Base-by-base conservation (phyloP, 257 asterid genomes). In the Lycium barbarum region DNA sequence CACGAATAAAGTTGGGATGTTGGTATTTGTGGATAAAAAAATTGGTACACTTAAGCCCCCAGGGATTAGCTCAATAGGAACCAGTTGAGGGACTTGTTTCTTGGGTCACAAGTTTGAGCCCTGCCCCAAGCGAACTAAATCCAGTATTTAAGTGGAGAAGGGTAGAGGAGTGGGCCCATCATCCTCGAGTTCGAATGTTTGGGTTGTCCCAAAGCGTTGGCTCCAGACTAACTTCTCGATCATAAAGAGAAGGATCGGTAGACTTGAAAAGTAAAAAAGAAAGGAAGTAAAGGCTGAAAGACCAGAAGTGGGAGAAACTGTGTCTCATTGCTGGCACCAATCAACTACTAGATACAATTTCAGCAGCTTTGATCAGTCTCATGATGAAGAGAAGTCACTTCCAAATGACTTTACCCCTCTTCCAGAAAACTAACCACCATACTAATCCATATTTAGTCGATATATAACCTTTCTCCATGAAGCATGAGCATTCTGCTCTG, bases 321-420 rank as follows among this genome's bases (percentile, higher is more conserved):
- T 68, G 54, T 70, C 79, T 38, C 54, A 17, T 70, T 70, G 11
- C 54, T 70, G 79, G 79, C 53, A 70, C 54, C 15, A 40, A 70
- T 70, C 79, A 70, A 70, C 54, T 36, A 38, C 53, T 38, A 38
- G 79, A 33, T 70, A 22, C 79, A 70, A 40, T 40, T 70, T 40
- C 53, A 70, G 54, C 33, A 40, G 54, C 79, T 70, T 9, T 14
- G 43, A 40, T 40, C 17, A 18, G 54, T 70, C 55, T 40, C 33
- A 70, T 45, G 35, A 70, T 9, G 55, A 70, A 40, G 35, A 40
- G 54, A 70, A 70, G 79, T 9, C 79, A 9, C 79, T 70, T 70
- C 35, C 79, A 17, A 70, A 17, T 70, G 55, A 40, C 40, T 40
- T 40, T 40, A 40, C 26, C 55, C 35, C 3, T n/a, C 53, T 22